Conservation (phyloP, 495 filamentous ascomycete genomes). For the Podospora sp. region DNA sequence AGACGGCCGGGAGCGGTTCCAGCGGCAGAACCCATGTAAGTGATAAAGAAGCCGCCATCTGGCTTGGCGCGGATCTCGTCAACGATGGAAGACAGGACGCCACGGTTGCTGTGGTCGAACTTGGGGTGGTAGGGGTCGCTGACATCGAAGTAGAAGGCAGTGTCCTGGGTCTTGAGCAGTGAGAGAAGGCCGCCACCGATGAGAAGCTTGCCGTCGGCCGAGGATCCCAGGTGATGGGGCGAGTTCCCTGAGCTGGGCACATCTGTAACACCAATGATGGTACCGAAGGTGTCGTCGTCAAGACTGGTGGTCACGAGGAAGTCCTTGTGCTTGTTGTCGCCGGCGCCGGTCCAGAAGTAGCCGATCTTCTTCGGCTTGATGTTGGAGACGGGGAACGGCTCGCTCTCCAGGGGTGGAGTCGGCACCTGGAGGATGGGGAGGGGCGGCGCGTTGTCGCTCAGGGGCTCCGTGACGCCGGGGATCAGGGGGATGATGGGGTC, state of each 20-base stretch:
- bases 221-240: conserved; percentile 62
- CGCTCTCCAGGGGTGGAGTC: conserved; percentile 57
- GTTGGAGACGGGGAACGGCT: conserved; percentile 55
- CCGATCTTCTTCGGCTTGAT: conserved; percentile 69
- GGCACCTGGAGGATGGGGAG: conserved; percentile 62
- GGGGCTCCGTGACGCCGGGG: conserved; percentile 60
- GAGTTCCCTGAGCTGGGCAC: conserved; percentile 63
- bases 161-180: conserved; percentile 64
- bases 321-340: conserved; percentile 62
- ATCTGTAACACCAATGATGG: conserved; percentile 60
- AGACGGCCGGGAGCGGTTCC: conserved; percentile 62
- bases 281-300: conserved; percentile 65
- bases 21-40: conserved; percentile 53
- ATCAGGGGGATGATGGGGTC: conserved; percentile 60
- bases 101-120: conserved; percentile 62
- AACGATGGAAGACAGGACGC: conserved; percentile 57
- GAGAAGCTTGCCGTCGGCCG: conserved; percentile 61
- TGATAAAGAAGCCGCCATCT: conserved; percentile 65
- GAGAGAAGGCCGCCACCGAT: conserved; percentile 64
- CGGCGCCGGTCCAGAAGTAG: conserved; percentile 65
- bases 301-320: conserved; percentile 63
- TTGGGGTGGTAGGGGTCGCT: conserved; percentile 59
- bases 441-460: conserved; percentile 53
- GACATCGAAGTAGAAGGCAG: conserved; percentile 65
- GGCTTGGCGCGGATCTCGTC: conserved; percentile 68